phyloP scores from a whole-genome alignment of 129 eudicot species.

The Tagetes erecta region DNA sequence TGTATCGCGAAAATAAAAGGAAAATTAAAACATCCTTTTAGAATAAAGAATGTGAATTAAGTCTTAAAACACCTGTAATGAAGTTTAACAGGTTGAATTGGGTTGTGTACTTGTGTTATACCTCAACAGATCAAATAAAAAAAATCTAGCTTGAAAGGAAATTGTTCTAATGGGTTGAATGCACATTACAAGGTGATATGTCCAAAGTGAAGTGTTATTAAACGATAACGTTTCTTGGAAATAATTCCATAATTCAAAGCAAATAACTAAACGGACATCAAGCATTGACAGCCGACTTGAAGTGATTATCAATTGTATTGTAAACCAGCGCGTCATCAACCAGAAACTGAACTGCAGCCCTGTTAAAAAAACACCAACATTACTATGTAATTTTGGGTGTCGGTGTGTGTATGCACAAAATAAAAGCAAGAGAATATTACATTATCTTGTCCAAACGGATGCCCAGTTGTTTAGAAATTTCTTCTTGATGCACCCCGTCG shows the following conservation, averaged over 20 bases:
- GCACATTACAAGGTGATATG: too few relatives aligned
- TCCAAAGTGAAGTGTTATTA: too few relatives aligned
- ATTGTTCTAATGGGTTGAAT: not conserved
- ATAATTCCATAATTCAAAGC: not conserved
- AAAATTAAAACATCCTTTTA: too few relatives aligned
- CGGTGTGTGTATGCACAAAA: not conserved
- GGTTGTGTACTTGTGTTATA: not conserved
- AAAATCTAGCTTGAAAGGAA: not conserved
- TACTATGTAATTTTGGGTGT: not conserved
- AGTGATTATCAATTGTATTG: constrained; percentile 59
- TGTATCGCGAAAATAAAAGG: too few relatives aligned
- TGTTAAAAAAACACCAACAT: constrained; percentile 24
- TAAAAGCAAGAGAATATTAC: constrained; percentile 37
- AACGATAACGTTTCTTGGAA: not conserved
- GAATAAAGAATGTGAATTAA: too few relatives aligned
- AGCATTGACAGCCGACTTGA: constrained; percentile 46
- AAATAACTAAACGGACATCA: constrained; percentile 11
- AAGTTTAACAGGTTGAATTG: not conserved
- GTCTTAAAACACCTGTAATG: too few relatives aligned
- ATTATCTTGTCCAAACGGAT: constrained; percentile 45
- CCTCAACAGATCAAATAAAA: not conserved
- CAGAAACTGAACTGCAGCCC: constrained; percentile 43
- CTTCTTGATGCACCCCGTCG: constrained; percentile 22
- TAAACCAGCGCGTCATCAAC: constrained; percentile 59
- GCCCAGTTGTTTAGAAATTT: constrained; percentile 46